Evolutionary conservation across 805 yeast species (phyloP).

Genomic region (Candida xiaguanensis): DNA sequence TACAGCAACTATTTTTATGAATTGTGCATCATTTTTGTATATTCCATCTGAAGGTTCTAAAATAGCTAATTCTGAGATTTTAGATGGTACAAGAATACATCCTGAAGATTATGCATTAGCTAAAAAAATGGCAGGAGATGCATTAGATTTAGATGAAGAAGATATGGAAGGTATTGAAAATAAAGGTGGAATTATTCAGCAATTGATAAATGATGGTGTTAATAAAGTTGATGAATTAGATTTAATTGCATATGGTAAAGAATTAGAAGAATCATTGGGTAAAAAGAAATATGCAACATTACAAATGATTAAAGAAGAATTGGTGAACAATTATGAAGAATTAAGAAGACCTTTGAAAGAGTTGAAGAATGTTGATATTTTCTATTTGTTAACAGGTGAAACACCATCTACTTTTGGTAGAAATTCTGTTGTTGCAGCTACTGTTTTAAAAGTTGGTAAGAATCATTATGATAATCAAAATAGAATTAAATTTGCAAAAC

Average conservation of each 20-base stretch:
- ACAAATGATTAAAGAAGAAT: constrained; percentile 80
- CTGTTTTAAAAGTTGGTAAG: constrained; percentile 66
- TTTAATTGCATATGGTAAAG: constrained; percentile 88
- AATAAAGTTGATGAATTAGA: constrained; percentile 80
- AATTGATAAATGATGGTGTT: constrained; percentile 67
- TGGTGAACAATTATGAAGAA: constrained; percentile 85
- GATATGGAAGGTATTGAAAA: constrained; percentile 77
- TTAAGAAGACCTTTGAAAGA: constrained; percentile 68
- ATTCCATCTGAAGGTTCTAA: constrained; percentile 60
- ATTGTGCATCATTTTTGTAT: constrained; percentile 85
- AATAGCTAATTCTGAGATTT: constrained; percentile 59
- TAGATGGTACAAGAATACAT: constrained; percentile 94
- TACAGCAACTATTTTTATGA: constrained; percentile 78
- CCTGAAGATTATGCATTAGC: constrained; percentile 98
- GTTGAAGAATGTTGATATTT: constrained; percentile 67
- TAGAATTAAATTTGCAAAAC: constrained; percentile 38
- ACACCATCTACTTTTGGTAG: constrained; percentile 60
- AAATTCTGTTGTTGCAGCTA: constrained; percentile 74
- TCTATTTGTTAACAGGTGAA: constrained; percentile 89
- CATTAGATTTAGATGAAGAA: constrained; percentile 92
- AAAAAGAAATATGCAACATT: constrained; percentile 75
- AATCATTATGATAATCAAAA: constrained; percentile 51
- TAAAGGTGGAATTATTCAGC: constrained; percentile 70
- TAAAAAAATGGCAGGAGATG: constrained; percentile 97
- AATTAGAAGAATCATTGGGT: constrained; percentile 68